Percentiles rank a stretch among this genome's conserved stretches.
Evolutionary conservation across 768 basidiomycete species (phyloP).

Genomic region (Lactarius sanguifluus): DNA sequence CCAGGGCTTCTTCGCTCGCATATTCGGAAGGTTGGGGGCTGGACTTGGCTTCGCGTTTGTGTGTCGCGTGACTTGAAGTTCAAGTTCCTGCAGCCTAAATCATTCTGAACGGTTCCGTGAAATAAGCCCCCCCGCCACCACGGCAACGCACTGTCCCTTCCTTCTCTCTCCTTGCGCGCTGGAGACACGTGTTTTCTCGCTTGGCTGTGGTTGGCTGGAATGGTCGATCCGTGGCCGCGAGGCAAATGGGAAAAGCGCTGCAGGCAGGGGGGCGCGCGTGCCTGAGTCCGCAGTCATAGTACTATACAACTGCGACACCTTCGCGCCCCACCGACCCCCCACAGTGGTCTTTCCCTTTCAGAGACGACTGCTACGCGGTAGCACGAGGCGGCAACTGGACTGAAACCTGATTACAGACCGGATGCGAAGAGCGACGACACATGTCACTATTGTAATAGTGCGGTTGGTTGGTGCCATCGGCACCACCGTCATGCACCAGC

Average conservation of each 20-base stretch:
- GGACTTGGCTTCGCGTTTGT: background rate
- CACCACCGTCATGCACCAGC: background rate
- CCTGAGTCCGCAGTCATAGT: background rate
- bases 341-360: background rate
- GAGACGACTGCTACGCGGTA: background rate
- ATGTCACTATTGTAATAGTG: background rate
- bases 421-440: background rate
- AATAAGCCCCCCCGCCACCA: no score
- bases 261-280: background rate
- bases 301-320: background rate
- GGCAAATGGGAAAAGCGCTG: no score
- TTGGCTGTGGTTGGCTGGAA: background rate
- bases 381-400: background rate
- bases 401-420: background rate
- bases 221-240: background rate
- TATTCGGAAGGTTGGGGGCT: background rate
- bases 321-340: background rate
- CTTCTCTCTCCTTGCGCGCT: background rate
- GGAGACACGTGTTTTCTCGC: background rate
- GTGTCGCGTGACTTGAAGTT: background rate
- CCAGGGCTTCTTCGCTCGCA: background rate
- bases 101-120: no score
- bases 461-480: background rate
- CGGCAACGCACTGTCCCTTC: no score
- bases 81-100: background rate